Base-by-base conservation (phyloP, 257 asterid genomes). In the Sherardia arvensis region DNA sequence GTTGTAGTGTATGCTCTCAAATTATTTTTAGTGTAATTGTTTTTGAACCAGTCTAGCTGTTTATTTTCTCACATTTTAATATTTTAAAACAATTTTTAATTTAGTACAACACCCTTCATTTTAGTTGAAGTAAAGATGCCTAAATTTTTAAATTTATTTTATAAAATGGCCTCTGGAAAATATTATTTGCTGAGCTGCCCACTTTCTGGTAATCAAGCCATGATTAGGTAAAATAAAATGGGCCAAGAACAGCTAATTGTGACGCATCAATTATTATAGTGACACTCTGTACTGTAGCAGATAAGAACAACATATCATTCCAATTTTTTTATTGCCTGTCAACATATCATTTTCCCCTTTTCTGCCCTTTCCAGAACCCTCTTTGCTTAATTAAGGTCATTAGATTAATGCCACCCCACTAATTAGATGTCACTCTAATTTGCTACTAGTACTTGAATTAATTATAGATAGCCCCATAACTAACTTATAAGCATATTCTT, bases 251-350 rank as follows among this genome's bases (percentile, higher is more conserved):
- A 82, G 80, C 77, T 75, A 71, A 74, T 68, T 53, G 63, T 23
- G 29, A 2, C 49, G 30, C n/a, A 49, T 17, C 34, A 63, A 55
- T 58, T 5, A 62, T 64, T 69, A 51, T 58, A 25, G 58, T 43
- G 78, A 76, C 81, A 69, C 85, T 73, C 76, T 80, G 84, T 69
- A 53, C 77, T 80, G 84, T 71, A 58, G 58, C 69, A 73, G 92
- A 82, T 82, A 79, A 82, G 81, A 73, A 65, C 74, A 79, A 73
- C 66, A 27, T 54, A 62, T 51, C 72, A 8, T 66, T 55, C 54
- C 71, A 65, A 58, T 58, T 28, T 32, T 28, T 32, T 33, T 48
- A 3, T 43, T 67, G 59, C 71, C 82, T 73, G 87, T 75, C 87
- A 71, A 57, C 71, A 66, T 81, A 79, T 56, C 43, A 43, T 43